phyloP scores from a whole-genome alignment of 2,329 filamentous ascomycete genomes.

The Xylariaceae sp. region DNA sequence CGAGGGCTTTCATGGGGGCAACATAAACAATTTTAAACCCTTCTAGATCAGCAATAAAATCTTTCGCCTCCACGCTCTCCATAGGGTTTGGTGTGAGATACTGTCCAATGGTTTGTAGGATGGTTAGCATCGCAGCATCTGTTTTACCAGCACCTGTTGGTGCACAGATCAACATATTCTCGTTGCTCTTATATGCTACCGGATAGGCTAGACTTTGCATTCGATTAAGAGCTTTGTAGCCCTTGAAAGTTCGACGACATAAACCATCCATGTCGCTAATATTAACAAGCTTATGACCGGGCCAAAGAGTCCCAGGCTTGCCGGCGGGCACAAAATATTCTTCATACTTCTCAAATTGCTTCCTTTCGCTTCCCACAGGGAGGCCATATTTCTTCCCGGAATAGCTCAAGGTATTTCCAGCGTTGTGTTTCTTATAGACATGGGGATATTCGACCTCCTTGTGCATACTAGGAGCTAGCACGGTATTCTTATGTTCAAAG shows the following conservation, averaged over 20 bases:
- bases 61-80: conserved; percentile 72
- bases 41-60: conserved; percentile 82
- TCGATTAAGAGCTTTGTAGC: conserved; percentile 90
- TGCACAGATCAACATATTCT: conserved; percentile 98
- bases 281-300: conserved; percentile 75
- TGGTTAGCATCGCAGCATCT: conserved; percentile 95
- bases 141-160: conserved; percentile 99
- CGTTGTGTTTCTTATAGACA: conserved; percentile 83
- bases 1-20: conserved; percentile 97
- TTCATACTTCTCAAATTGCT: conserved; percentile 80
- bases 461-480: conserved; percentile 72
- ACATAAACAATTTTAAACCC: conserved; percentile 99
- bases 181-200: conserved; percentile 91
- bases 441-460: conserved; percentile 86
- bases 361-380: conserved; percentile 74
- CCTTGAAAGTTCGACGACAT: conserved; percentile 89
- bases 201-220: conserved; percentile 98
- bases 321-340: conserved; percentile 87
- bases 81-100: conserved; percentile 81
- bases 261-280: conserved; percentile 87
- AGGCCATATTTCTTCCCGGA: conserved; percentile 83
- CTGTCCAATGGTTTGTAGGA: conserved; percentile 87
- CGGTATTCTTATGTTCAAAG: conserved; percentile 79
- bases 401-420: conserved; percentile 83
- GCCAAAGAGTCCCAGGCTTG: conserved; percentile 74